phyloP scores from a whole-genome alignment of 2,329 filamentous ascomycete species.

The Cladosporium sp. region DNA sequence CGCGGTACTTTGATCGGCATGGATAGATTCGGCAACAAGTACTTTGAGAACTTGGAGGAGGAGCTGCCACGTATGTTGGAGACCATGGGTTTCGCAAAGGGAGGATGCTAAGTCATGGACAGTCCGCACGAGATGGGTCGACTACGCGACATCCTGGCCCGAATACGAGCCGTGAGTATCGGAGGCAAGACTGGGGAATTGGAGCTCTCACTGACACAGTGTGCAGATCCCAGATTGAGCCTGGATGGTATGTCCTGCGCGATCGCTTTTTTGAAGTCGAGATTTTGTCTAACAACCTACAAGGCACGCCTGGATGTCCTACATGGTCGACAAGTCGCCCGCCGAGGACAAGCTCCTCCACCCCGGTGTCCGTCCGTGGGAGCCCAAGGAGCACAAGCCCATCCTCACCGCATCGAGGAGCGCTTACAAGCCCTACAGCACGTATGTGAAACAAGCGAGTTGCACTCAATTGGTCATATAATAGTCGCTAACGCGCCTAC shows the following conservation, averaged over 20 bases:
- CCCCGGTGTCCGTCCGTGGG: constrained; percentile 66
- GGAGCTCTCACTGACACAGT: constrained; percentile 32
- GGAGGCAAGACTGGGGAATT: neutral
- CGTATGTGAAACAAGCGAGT: constrained; percentile 56
- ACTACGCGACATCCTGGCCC: constrained; percentile 70
- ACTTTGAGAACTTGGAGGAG: constrained; percentile 83
- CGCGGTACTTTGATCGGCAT: constrained; percentile 76
- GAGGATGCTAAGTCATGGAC: constrained; percentile 9
- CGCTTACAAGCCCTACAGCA: constrained; percentile 90
- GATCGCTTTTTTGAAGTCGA: neutral
- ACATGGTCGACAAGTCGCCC: constrained; percentile 83
- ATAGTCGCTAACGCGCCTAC: constrained; percentile 1
- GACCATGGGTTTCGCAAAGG: neutral
- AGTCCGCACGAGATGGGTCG: constrained; percentile 96
- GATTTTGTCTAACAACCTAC: constrained; percentile 13
- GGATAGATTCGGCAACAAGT: constrained; percentile 96
- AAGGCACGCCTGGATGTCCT: constrained; percentile 95
- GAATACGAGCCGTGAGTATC: constrained; percentile 70
- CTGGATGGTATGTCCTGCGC: constrained; percentile 63
- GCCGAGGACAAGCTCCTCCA: constrained; percentile 68
- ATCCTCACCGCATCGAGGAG: constrained; percentile 71
- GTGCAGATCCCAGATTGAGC: constrained; percentile 73
- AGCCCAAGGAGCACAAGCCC: constrained; percentile 65
- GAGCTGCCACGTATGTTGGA: constrained; percentile 73
- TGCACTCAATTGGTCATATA: constrained; percentile 8